Percentiles rank a stretch among this genome's conserved stretches.
phyloP scores from a whole-genome alignment of 2,329 filamentous ascomycete species.

The Colletotrichum godetiae region DNA sequence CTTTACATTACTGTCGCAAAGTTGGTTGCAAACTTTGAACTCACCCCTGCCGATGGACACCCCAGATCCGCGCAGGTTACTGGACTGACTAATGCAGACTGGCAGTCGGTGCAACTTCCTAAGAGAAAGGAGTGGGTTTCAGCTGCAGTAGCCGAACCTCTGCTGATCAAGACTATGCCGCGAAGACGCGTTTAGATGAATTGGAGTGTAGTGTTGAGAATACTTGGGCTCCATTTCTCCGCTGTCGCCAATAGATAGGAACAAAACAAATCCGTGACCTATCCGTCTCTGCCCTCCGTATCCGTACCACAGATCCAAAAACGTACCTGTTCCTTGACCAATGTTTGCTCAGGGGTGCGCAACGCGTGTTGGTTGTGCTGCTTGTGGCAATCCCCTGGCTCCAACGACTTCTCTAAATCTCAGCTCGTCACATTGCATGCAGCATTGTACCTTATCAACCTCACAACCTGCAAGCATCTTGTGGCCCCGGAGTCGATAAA shows the following conservation, averaged over 20 bases:
- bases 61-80: background rate
- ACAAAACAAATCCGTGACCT: too few species aligned
- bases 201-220: too few species aligned
- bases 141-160: constrained; percentile 24
- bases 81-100: constrained; percentile 10
- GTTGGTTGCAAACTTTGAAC: background rate
- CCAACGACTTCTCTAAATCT: background rate
- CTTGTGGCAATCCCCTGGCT: background rate
- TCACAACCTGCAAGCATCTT: background rate
- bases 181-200: background rate
- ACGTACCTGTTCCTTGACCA: too few species aligned
- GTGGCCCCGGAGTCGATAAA: background rate
- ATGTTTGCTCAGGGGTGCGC: background rate
- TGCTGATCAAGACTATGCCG: background rate
- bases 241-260: too few species aligned
- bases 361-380: background rate
- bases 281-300: too few species aligned
- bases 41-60: background rate
- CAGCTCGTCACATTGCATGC: background rate
- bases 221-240: too few species aligned
- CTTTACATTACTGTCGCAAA: background rate
- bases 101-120: constrained; percentile 37
- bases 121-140: constrained; percentile 39
- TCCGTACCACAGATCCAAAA: too few species aligned
- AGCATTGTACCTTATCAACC: background rate